These are phyloP conservation scores for Helichrysum umbraculigerum DNA, from an alignment of 129 eudicot species.

Conservation along the genomic window DNA sequence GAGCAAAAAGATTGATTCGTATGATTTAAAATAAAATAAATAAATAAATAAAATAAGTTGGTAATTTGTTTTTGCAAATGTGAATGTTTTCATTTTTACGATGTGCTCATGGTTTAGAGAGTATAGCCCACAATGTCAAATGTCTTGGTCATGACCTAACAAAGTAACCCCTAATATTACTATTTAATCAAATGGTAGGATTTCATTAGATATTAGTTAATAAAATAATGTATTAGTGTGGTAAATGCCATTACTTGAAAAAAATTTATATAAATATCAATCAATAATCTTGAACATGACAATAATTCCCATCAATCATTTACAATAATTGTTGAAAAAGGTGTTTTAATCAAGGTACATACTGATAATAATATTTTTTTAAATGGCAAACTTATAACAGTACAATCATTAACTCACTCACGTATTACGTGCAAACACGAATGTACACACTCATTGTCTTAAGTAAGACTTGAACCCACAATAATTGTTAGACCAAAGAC, in stretches of 20 bases:
- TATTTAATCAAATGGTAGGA: neutral
- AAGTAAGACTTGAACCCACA: too few relatives aligned
- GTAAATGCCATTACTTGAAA: constrained; percentile 13
- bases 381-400: too few relatives aligned
- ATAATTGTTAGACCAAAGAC: too few relatives aligned
- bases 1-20: neutral
- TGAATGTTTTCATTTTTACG: neutral
- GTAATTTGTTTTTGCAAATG: neutral
- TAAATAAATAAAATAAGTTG: neutral
- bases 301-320: too few relatives aligned
- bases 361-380: too few relatives aligned
- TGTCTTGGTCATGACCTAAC: constrained; percentile 40
- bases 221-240: neutral
- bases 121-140: constrained; percentile 24
- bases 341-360: neutral
- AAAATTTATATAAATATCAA: neutral
- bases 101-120: constrained; percentile 16
- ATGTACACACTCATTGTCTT: too few relatives aligned
- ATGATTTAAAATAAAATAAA: neutral
- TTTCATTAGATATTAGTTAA: constrained; percentile 11
- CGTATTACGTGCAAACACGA: too few relatives aligned
- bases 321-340: too few relatives aligned
- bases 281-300: too few relatives aligned
- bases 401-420: too few relatives aligned
- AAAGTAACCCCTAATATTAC: constrained; percentile 12